Percentiles rank a stretch among this genome's conserved stretches.
phyloP scores from a whole-genome alignment of 306 rosid genomes.

The Herpetospermum pedunculosum region DNA sequence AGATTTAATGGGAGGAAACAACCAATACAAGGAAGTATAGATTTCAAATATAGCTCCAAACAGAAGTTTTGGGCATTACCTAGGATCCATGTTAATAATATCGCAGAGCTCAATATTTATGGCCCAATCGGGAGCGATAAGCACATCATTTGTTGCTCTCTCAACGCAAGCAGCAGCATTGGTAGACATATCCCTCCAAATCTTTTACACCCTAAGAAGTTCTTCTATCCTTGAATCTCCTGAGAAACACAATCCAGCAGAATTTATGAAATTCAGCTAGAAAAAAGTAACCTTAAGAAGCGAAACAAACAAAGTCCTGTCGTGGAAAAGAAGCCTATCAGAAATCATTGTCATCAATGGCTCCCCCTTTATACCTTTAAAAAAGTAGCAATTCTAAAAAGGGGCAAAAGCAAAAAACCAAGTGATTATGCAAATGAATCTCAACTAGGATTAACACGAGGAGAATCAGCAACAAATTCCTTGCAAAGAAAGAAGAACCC shows the following conservation, averaged over 20 bases:
- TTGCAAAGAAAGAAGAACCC: neutral
- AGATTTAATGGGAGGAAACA: neutral
- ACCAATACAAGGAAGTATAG: neutral
- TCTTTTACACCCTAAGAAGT: neutral
- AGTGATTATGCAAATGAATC: neutral
- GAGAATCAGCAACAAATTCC: conserved; percentile 1
- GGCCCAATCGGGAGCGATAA: conserved; percentile 94
- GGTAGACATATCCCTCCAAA: conserved; percentile 44
- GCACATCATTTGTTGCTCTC: conserved; percentile 92
- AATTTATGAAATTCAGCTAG: neutral
- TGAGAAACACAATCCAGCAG: conserved; percentile 1
- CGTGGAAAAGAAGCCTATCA: conserved; percentile 6
- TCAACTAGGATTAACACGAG: neutral
- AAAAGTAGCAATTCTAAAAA: neutral
- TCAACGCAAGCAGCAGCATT: conserved; percentile 75
- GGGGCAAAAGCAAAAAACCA: neutral
- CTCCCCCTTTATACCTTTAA: neutral
- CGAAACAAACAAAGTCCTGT: neutral
- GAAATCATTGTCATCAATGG: neutral
- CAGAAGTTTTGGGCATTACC: conserved; percentile 23
- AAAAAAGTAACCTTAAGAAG: conserved; percentile 1
- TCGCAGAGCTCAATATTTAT: conserved; percentile 87
- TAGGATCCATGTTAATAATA: conserved; percentile 67
- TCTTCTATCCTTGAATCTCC: neutral
- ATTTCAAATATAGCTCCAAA: neutral